Base-by-base conservation (phyloP, 768 basidiomycete species). In the Tylopilus sp. region DNA sequence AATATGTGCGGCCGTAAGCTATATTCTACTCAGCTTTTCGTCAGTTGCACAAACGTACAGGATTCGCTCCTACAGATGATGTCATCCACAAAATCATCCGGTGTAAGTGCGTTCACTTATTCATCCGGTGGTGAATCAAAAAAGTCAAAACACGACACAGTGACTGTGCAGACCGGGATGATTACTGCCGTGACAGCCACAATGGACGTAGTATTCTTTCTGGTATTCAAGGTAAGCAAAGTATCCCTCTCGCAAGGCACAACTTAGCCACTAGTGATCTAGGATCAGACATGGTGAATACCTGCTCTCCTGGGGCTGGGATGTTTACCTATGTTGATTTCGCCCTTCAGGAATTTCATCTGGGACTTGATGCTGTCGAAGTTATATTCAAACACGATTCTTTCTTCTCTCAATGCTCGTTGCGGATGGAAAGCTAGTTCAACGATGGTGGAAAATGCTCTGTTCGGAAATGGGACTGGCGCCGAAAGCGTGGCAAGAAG, bases 71-170 rank as follows among this genome's bases (percentile, higher is more conserved):
- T 3, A 75, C 77, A 1, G 75, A 79, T 8, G 43, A 48, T 40
- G 2, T 53, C 2, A 43, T 79, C 1, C 72, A 77, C 55, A 69
- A 61, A 44, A 73, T 79, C 46, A 76, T 78, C 46, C 59, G 73
- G 47, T 21, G 71, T 75, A 47, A 30, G 67, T 51, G 10, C n/a
- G 17, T 53, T 42, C 18, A n/a, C 46, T 38, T 15, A 4, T 44
- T 11, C n/a, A n/a, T n/a, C n/a, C n/a, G n/a, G n/a, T 9, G 1
- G 13, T 15, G 6, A n/a, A 20, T 17, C 6, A 35, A 35, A 7
- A 7, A 35, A 17, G 17, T 17, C 1, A 13, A 35, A 17, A 35
- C 35, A 35, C 35, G 35, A n/a, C n/a, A 25, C 20, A 58, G 68
- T 69, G 47, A 64, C 67, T 2, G 50, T 69, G 22, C 65, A 69